A percentile compares a stretch with the other conserved stretches of the same genome.
These are phyloP conservation scores for Hexamita inflata DNA, from an alignment of 208 protist genomes.

Conservation along the genomic window DNA sequence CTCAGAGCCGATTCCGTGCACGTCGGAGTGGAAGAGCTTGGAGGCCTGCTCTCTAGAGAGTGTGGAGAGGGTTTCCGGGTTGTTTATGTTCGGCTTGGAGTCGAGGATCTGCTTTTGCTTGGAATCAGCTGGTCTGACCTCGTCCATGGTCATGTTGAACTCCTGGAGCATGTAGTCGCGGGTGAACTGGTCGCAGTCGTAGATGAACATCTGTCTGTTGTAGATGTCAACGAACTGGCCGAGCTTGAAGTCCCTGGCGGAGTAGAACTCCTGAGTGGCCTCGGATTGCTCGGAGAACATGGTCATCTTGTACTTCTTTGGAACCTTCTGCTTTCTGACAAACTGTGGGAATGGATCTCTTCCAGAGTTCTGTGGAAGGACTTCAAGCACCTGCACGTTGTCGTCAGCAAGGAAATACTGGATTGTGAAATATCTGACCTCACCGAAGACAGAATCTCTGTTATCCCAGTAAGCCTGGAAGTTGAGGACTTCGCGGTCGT, in stretches of 20 bases:
- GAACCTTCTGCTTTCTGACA: slow-evolving; percentile 62
- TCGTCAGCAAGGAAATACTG: slow-evolving; percentile 80
- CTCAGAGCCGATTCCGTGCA: slow-evolving; percentile 59
- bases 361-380: slow-evolving; percentile 64
- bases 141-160: neutral
- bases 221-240: slow-evolving; percentile 61
- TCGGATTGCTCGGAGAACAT: slow-evolving; percentile 27
- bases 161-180: slow-evolving; percentile 56
- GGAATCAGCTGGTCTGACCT: neutral
- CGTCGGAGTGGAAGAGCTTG: slow-evolving; percentile 55
- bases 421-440: slow-evolving; percentile 65
- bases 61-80: slow-evolving; percentile 46
- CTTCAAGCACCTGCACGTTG: slow-evolving; percentile 63
- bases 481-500: slow-evolving; percentile 73
- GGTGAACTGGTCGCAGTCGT: slow-evolving; percentile 75
- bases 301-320: slow-evolving; percentile 48
- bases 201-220: slow-evolving; percentile 53
- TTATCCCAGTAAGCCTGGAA: slow-evolving; percentile 80
- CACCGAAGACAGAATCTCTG: slow-evolving; percentile 58
- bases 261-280: slow-evolving; percentile 48
- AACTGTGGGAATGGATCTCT: slow-evolving; percentile 72
- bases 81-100: slow-evolving; percentile 40
- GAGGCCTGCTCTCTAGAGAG: slow-evolving; percentile 33
- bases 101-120: slow-evolving; percentile 11
- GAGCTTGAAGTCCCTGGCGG: slow-evolving; percentile 59